These are phyloP conservation scores for Cytospora piceicola DNA, from an alignment of 2,329 filamentous ascomycete genomes.

Conservation along the genomic window DNA sequence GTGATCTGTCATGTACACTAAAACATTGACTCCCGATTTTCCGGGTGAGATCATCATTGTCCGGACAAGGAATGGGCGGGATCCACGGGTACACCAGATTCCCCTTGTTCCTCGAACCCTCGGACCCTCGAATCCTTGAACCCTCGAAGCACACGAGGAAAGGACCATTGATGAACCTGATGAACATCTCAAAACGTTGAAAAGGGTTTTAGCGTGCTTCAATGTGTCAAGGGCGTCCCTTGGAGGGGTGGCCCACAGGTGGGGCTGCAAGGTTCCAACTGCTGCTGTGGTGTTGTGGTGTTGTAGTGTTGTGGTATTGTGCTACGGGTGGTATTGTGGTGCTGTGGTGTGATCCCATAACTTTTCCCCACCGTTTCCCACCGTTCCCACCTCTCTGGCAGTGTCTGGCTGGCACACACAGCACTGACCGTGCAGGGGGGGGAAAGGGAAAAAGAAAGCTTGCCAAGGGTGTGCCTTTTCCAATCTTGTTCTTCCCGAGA, in stretches of 20 bases:
- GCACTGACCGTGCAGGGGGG: neutral
- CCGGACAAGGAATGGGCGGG: neutral
- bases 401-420: too few species aligned
- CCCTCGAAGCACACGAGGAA: neutral
- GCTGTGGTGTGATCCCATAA: neutral
- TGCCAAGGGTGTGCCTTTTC: neutral
- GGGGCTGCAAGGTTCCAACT: neutral
- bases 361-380: neutral
- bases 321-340: too few species aligned
- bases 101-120: neutral
- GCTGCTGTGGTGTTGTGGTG: too few species aligned
- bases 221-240: neutral
- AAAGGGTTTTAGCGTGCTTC: neutral
- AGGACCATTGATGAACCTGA: neutral
- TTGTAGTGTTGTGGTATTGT: too few species aligned
- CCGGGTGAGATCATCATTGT: neutral
- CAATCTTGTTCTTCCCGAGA: conserved; percentile 4
- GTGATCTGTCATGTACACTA: neutral
- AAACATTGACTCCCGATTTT: neutral
- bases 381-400: conserved; percentile 4
- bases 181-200: neutral
- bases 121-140: neutral
- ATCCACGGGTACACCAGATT: neutral
- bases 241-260: neutral
- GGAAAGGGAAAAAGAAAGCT: too few species aligned